A percentile compares a stretch with the other conserved stretches of the same genome.
Conservation (phyloP, 1,139 yeast genomes). For the Magnusiomyces suaveolens region DNA sequence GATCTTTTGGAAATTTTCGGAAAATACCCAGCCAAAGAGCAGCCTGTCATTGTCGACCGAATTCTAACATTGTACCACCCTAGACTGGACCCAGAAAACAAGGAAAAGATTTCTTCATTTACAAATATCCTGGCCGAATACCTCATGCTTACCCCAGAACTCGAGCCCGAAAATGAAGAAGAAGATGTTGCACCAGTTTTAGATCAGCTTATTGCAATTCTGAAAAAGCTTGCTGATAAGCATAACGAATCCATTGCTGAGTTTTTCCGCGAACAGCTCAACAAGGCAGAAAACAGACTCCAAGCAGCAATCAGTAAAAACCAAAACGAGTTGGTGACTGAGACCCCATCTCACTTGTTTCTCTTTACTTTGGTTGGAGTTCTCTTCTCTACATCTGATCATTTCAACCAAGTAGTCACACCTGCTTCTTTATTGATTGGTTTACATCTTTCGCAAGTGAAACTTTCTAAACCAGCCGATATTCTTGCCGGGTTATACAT, state of each 20-base stretch:
- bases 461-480: constrained; percentile 34
- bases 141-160: constrained; percentile 43
- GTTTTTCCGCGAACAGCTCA: constrained; percentile 41
- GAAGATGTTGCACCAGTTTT: constrained; percentile 31
- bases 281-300: constrained; percentile 8
- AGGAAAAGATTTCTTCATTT: constrained; percentile 59
- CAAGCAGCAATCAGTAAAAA: constrained; percentile 8
- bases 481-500: constrained; percentile 48
- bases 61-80: constrained; percentile 63
- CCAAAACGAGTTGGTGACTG: constrained; percentile 18
- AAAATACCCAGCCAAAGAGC: constrained; percentile 37
- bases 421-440: constrained; percentile 69
- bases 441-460: constrained; percentile 51
- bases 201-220: constrained; percentile 41
- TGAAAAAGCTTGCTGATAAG: constrained; percentile 55
- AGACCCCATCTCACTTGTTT: constrained; percentile 44
- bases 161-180: constrained; percentile 18
- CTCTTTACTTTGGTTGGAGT: constrained; percentile 63
- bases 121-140: constrained; percentile 58
- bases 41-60: constrained; percentile 42
- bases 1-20: constrained; percentile 40
- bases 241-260: constrained; percentile 57
- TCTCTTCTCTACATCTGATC: constrained; percentile 88
- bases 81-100: constrained; percentile 69
- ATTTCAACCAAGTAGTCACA: constrained; percentile 82